Evolutionary conservation across 331 rosid species (phyloP).

Genomic region (Pyrus hybrid): DNA sequence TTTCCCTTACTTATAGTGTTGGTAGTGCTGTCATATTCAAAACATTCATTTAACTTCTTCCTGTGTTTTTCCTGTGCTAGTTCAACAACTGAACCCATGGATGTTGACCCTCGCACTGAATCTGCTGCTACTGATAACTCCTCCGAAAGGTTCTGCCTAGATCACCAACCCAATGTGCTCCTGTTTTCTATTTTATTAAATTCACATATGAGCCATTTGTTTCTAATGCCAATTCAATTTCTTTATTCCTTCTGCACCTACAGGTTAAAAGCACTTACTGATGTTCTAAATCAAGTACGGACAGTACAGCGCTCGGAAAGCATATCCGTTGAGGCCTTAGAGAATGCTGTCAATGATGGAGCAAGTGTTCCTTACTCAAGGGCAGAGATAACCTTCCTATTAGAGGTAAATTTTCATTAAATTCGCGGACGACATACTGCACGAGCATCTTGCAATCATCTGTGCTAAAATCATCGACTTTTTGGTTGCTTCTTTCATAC

Average conservation of each 20-base stretch:
- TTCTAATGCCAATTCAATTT: conserved; percentile 4
- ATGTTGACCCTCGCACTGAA: conserved; percentile 49
- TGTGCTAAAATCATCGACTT: not conserved
- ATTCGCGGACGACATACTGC: not conserved
- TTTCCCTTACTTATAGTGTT: too few species aligned
- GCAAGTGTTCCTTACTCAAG: conserved; percentile 41
- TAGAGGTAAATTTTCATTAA: conserved; percentile 49
- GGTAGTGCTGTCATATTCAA: not conserved
- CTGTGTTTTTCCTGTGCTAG: conserved; percentile 20
- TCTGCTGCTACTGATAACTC: conserved; percentile 37
- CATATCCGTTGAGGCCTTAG: conserved; percentile 60
- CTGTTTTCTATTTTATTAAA: not conserved
- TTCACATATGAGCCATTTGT: not conserved
- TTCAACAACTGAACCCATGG: conserved; percentile 58
- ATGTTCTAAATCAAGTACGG: conserved; percentile 82
- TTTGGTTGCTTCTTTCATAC: not conserved
- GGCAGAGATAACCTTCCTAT: conserved; percentile 51
- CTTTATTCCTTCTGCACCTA: not conserved
- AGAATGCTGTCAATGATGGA: conserved; percentile 48
- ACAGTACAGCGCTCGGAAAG: conserved; percentile 59
- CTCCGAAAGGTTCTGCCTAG: conserved; percentile 53
- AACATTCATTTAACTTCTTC: not conserved
- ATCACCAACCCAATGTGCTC: not conserved
- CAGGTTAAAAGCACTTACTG: conserved; percentile 74
- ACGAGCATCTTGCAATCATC: not conserved